Conservation (phyloP, 2,329 filamentous ascomycete genomes). For the Xylariaceae sp. region DNA sequence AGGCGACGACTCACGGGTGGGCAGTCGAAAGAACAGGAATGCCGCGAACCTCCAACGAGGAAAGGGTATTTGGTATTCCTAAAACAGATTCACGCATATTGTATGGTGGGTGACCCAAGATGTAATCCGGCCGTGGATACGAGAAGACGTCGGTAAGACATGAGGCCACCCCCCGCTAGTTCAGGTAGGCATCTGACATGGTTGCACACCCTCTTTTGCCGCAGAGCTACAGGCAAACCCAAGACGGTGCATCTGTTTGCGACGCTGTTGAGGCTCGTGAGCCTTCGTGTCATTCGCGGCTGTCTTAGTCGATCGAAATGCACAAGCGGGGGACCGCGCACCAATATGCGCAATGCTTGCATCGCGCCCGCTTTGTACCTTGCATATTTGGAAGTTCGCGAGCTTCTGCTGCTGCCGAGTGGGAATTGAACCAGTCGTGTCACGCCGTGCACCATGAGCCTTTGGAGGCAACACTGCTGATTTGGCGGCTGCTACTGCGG, state of each 20-base stretch:
- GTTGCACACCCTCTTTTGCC: slow-evolving; percentile 18
- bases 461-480: too few relatives aligned
- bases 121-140: slow-evolving; percentile 21
- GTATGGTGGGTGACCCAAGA: slow-evolving; percentile 23
- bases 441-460: not conserved
- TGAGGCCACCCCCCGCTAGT: slow-evolving; percentile 19
- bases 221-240: slow-evolving; percentile 14
- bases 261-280: slow-evolving; percentile 28
- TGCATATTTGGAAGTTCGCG: slow-evolving; percentile 17
- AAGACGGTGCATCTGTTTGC: slow-evolving; percentile 18
- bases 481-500: too few relatives aligned
- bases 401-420: slow-evolving; percentile 1
- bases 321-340: slow-evolving; percentile 20
- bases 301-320: slow-evolving; percentile 23
- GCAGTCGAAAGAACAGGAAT: slow-evolving; percentile 4
- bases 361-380: slow-evolving; percentile 29
- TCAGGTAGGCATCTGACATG: slow-evolving; percentile 29
- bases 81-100: slow-evolving; percentile 20
- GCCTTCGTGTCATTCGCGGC: slow-evolving; percentile 28
- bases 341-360: slow-evolving; percentile 18
- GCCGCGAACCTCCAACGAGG: slow-evolving; percentile 9
- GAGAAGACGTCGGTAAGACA: slow-evolving; percentile 22
- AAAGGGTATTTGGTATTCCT: slow-evolving; percentile 14
- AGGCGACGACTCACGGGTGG: slow-evolving; percentile 10
- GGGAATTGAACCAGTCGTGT: slow-evolving; percentile 4